phyloP scores from a whole-genome alignment of 2,329 filamentous ascomycete species.

The Colletotrichum orchidophilum region DNA sequence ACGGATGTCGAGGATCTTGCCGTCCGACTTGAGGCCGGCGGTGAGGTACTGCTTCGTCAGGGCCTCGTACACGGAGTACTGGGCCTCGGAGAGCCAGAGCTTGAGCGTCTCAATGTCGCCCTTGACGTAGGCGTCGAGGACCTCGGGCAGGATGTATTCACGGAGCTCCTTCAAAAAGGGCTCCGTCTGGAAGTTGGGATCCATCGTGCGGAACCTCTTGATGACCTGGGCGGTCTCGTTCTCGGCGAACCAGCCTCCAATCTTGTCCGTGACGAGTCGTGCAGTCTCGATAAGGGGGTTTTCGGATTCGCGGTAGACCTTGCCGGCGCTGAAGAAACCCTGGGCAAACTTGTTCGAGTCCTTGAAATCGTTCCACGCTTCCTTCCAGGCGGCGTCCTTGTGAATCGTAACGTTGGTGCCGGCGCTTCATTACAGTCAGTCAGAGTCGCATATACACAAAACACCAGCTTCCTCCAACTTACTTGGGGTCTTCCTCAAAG shows the following conservation, averaged over 20 bases:
- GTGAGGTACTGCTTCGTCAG: conserved; percentile 95
- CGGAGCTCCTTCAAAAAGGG: conserved; percentile 94
- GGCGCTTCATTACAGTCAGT: conserved; percentile 68
- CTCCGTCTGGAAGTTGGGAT: conserved; percentile 93
- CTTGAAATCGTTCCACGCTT: conserved; percentile 96
- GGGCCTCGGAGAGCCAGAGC: conserved; percentile 94
- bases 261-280: conserved; percentile 90
- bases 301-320: conserved; percentile 93
- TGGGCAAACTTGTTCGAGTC: conserved; percentile 91
- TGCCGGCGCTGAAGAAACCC: conserved; percentile 85
- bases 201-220: conserved; percentile 97
- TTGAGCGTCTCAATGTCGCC: conserved; percentile 91
- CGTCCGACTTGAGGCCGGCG: conserved; percentile 92
- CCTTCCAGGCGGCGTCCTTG: conserved; percentile 97
- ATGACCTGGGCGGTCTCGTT: conserved; percentile 98
- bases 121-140: conserved; percentile 97
- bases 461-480: conserved; percentile 49
- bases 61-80: conserved; percentile 97
- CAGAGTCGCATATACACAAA: conserved; percentile 4
- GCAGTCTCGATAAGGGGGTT: conserved; percentile 95
- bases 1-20: conserved; percentile 93
- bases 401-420: conserved; percentile 94
- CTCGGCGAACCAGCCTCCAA: conserved; percentile 96
- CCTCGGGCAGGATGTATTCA: conserved; percentile 97
- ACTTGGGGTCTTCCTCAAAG: conserved; percentile 88